Conservation (phyloP, 768 basidiomycete species). For the Tylopilus subfusipes region DNA sequence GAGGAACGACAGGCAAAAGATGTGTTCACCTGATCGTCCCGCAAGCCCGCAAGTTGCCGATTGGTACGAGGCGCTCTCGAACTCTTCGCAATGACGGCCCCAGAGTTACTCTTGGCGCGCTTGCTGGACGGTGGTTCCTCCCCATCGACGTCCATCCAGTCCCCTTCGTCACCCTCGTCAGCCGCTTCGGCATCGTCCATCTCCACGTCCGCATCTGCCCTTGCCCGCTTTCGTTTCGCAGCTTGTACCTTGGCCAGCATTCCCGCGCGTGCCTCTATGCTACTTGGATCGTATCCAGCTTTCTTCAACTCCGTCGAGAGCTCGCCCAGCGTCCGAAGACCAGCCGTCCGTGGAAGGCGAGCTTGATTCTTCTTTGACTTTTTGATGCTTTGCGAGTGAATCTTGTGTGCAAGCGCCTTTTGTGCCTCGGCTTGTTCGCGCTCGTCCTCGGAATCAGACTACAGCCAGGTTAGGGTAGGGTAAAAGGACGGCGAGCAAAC, state of each 20-base stretch:
- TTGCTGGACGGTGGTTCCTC: conserved; percentile 54
- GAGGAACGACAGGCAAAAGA: neutral
- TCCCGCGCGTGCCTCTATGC: conserved; percentile 84
- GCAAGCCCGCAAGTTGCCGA: conserved; percentile 75
- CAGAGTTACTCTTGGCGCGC: conserved; percentile 59
- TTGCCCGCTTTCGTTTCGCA: conserved; percentile 61
- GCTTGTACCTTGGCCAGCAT: conserved; percentile 71
- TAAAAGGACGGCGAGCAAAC: neutral
- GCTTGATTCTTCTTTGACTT: conserved; percentile 84
- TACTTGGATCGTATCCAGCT: conserved; percentile 85
- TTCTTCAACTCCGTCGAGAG: conserved; percentile 79
- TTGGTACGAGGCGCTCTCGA: conserved; percentile 64
- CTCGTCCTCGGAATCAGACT: conserved; percentile 70
- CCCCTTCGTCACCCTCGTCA: conserved; percentile 42
- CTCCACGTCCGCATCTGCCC: conserved; percentile 53
- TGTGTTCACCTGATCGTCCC: conserved; percentile 57
- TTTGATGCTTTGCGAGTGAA: conserved; percentile 73
- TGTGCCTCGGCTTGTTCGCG: conserved; percentile 66
- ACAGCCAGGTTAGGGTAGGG: neutral
- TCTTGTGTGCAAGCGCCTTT: conserved; percentile 58
- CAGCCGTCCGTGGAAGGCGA: conserved; percentile 70
- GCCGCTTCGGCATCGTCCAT: conserved; percentile 45
- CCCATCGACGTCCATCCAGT: conserved; percentile 53
- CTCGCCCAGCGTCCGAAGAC: conserved; percentile 65
- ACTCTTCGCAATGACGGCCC: conserved; percentile 46